Percentiles rank a stretch among this genome's conserved stretches.
Conservation (phyloP, 345 rosid species). For the Heritiera littoralis region DNA sequence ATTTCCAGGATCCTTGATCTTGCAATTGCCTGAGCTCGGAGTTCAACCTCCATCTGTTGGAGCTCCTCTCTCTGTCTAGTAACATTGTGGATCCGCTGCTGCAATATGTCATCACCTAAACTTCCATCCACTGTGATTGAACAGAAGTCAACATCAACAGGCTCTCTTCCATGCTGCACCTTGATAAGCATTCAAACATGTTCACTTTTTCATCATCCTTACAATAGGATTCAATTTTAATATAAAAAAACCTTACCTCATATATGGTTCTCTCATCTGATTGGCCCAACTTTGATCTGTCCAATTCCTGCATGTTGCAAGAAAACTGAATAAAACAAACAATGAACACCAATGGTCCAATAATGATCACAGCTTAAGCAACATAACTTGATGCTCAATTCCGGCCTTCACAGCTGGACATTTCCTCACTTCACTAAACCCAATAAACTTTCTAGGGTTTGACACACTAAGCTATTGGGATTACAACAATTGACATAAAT, state of each 20-base stretch:
- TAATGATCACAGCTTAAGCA: not conserved
- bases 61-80: slow-evolving; percentile 72
- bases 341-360: not conserved
- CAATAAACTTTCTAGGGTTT: not conserved
- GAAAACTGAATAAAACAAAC: slow-evolving; percentile 11
- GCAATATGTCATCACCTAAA: slow-evolving; percentile 52
- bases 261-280: slow-evolving; percentile 78
- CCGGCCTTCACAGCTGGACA: not conserved
- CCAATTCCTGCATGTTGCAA: slow-evolving; percentile 51
- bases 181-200: slow-evolving; percentile 40
- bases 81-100: slow-evolving; percentile 61
- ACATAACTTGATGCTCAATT: not conserved
- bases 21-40: slow-evolving; percentile 73
- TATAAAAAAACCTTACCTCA: slow-evolving; percentile 55
- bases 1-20: slow-evolving; percentile 67
- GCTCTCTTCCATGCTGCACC: slow-evolving; percentile 85
- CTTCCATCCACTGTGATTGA: slow-evolving; percentile 56
- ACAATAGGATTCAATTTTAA: slow-evolving; percentile 6
- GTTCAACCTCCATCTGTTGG: slow-evolving; percentile 71
- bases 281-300: slow-evolving; percentile 59
- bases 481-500: not conserved
- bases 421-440: not conserved
- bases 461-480: not conserved
- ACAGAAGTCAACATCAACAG: slow-evolving; percentile 59
- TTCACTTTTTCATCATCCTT: slow-evolving; percentile 12